Percentiles rank a stretch among this genome's conserved stretches.
These are phyloP conservation scores for Gaertneriomyces semiglobifer DNA, from an alignment of 192 early-diverging fungal species.

Conservation along the genomic window DNA sequence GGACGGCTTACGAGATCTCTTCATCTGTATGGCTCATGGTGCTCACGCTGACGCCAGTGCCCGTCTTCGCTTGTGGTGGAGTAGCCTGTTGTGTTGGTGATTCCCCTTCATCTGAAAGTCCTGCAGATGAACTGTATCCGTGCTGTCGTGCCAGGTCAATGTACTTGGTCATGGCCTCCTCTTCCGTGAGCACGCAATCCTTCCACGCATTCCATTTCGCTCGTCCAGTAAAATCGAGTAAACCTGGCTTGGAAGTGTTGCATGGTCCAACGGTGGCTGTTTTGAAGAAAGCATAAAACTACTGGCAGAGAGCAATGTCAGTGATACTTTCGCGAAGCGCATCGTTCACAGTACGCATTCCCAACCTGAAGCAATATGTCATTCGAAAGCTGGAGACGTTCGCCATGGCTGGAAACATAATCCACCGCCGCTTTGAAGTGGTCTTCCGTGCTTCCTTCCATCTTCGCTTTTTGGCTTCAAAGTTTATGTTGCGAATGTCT, in stretches of 20 bases:
- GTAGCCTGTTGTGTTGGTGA: neutral
- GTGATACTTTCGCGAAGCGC: neutral
- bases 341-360: neutral
- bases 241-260: slow-evolving; percentile 31
- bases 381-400: neutral
- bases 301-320: neutral
- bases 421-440: no score
- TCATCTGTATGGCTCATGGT: slow-evolving; percentile 11
- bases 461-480: no score
- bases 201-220: slow-evolving; percentile 25
- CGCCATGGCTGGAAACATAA: no score
- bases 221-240: slow-evolving; percentile 30
- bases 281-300: slow-evolving; percentile 49
- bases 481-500: no score
- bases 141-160: slow-evolving; percentile 18
- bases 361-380: slow-evolving; percentile 12
- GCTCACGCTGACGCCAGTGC: slow-evolving; percentile 30
- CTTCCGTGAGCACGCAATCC: neutral
- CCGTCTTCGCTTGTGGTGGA: neutral
- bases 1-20: slow-evolving; percentile 9
- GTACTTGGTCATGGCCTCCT: slow-evolving; percentile 32
- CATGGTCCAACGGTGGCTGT: slow-evolving; percentile 38
- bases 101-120: neutral
- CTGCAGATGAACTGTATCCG: neutral
- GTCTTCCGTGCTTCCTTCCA: no score